Conservation (phyloP, 2,329 filamentous ascomycete species). For the Penicillium sp. region DNA sequence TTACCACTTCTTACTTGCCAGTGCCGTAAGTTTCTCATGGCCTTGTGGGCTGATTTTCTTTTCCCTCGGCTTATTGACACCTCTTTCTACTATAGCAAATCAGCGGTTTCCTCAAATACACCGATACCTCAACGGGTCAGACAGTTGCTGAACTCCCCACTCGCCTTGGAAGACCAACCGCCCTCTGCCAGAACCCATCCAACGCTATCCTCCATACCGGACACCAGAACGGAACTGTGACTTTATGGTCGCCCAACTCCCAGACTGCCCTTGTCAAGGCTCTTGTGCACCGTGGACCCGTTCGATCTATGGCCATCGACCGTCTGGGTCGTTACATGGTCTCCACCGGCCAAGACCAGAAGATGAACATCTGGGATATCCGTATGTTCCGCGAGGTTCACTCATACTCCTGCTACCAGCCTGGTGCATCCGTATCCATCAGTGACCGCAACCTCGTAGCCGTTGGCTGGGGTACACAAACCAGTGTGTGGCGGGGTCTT, state of each 20-base stretch:
- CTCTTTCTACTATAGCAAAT: constrained; percentile 31
- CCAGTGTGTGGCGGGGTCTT: constrained; percentile 86
- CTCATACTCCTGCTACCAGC: constrained; percentile 79
- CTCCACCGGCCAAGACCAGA: constrained; percentile 81
- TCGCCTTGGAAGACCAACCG: constrained; percentile 76
- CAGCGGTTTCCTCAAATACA: constrained; percentile 85
- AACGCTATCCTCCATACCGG: constrained; percentile 92
- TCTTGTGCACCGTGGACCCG: constrained; percentile 83
- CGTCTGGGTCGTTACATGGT: constrained; percentile 95
- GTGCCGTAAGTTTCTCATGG: constrained; percentile 60
- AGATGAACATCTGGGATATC: constrained; percentile 95
- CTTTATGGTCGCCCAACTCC: constrained; percentile 92
- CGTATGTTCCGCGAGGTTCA: constrained; percentile 91
- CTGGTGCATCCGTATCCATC: constrained; percentile 80
- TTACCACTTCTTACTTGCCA: constrained; percentile 91
- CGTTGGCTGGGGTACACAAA: constrained; percentile 85
- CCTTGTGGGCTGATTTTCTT: neutral
- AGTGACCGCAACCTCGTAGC: constrained; percentile 86
- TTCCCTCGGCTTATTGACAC: neutral
- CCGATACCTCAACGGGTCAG: constrained; percentile 90
- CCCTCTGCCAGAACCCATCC: constrained; percentile 83
- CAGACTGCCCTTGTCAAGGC: constrained; percentile 86
- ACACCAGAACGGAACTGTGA: constrained; percentile 92
- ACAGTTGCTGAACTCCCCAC: constrained; percentile 84
- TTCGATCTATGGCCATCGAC: constrained; percentile 81